Base-by-base conservation (phyloP, 2,329 filamentous ascomycete species). In the Epichloe glyceriae region DNA sequence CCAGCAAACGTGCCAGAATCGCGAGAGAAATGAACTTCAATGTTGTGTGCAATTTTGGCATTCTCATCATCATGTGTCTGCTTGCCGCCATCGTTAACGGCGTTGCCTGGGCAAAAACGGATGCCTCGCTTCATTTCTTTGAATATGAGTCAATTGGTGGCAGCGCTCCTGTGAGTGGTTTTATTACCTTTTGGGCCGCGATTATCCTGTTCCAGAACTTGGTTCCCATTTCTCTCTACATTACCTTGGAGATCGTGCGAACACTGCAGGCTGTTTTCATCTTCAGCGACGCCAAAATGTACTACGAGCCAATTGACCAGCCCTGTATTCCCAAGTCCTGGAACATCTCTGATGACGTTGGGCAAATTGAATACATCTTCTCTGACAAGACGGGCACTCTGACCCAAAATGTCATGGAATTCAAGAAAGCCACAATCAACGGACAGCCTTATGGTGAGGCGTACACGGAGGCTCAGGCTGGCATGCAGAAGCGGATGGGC, bases 351-450 rank as follows among this genome's bases (percentile, higher is more conserved):
- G 93, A 98, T 63, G 94, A 98, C 61, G 76, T 98, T 45, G 93
- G 93, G 12, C 93, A 98, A 69, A 95, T 98, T 55, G 93, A 97
- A 68, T 98, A 97, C 72, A 95, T 98, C 58, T 98, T 98, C 68
- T 96, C 90, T 0, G 91, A 97, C 73, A 97, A 97, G 73, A 97
- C 91, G 0, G 91, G 91, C 26, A 97, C 91, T 1, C 72, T 97
- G 58, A 97, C 91, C 5, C 94, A 93, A 70, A 97, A 97, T 63
- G 85, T 90, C 74, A 97, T 98, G 93, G 94, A 98, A 66, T 98
- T 97, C 79, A 98, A 97, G 68, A 98, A 98, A 68, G 89, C 86
- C 50, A 95, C 90, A 0, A 84, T 98, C 68, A 97, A 97, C 61
- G 91, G 91, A n/a, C 80, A 93, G 53, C 83, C 90, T 0, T 98